phyloP scores from a whole-genome alignment of 2,329 filamentous ascomycete genomes.

The Dactylellina drechsleri region DNA sequence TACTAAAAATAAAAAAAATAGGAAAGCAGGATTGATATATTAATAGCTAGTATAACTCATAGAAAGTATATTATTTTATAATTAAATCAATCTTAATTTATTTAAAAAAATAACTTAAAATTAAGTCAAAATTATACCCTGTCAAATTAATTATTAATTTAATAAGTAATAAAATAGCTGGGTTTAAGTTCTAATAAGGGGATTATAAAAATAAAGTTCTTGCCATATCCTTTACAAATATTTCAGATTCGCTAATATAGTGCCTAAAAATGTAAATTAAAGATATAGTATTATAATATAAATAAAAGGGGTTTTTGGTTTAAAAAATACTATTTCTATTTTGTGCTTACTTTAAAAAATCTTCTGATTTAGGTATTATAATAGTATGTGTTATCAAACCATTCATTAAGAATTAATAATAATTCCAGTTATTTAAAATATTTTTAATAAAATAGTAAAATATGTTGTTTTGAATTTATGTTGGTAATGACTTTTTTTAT shows the following conservation, averaged over 20 bases:
- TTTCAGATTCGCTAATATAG: neutral
- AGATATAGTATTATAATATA: neutral
- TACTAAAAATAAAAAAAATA: slow-evolving; percentile 19
- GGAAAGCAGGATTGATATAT: neutral
- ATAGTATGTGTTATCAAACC: neutral
- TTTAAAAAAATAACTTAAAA: slow-evolving; percentile 2
- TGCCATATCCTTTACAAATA: slow-evolving; percentile 19
- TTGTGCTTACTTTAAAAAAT: slow-evolving; percentile 13
- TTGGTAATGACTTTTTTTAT: slow-evolving; percentile 62
- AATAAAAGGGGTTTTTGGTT: neutral
- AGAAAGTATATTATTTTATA: slow-evolving; percentile 11
- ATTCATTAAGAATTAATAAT: slow-evolving; percentile 13
- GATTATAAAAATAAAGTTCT: slow-evolving; percentile 4
- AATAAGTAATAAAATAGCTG: neutral
- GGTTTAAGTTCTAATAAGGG: neutral
- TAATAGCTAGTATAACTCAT: slow-evolving; percentile 14
- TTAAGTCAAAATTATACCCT: neutral
- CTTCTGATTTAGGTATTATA: too few species aligned
- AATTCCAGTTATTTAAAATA: slow-evolving; percentile 60
- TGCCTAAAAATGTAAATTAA: slow-evolving; percentile 2
- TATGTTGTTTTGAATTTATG: slow-evolving; percentile 63
- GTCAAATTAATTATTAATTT: neutral
- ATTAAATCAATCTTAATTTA: too few species aligned
- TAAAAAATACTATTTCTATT: slow-evolving; percentile 32
- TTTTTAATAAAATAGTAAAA: slow-evolving; percentile 61